phyloP scores from a whole-genome alignment of 805 yeast species.

The Ogataea degrootiae region DNA sequence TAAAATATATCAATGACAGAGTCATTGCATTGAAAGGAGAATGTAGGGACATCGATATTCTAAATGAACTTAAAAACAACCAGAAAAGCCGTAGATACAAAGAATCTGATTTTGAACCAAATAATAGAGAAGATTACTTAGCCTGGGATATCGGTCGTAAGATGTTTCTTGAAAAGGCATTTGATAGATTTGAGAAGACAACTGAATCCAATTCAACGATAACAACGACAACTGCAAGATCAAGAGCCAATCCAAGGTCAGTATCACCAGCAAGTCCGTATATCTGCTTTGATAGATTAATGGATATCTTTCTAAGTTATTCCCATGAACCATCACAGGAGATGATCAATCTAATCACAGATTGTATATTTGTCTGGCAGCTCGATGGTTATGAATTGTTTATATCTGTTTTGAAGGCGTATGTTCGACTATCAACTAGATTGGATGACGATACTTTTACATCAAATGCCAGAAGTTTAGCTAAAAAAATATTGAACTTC shows the following conservation, averaged over 20 bases:
- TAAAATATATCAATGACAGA: constrained; percentile 8
- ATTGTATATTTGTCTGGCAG: constrained; percentile 21
- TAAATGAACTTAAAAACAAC: constrained; percentile 9
- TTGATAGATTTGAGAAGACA: constrained; percentile 7
- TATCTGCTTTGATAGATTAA: constrained; percentile 7
- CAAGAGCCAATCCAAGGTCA: constrained; percentile 1
- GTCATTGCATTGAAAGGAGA: constrained; percentile 14
- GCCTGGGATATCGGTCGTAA: constrained; percentile 16
- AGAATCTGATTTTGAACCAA: constrained; percentile 8
- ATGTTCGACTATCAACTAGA: background rate
- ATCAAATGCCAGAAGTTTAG: constrained; percentile 6
- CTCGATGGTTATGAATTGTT: constrained; percentile 19
- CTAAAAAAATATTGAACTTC: constrained; percentile 9
- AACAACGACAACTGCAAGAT: constrained; percentile 1
- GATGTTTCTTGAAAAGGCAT: constrained; percentile 7
- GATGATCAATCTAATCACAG: constrained; percentile 9
- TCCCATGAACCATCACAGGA: constrained; percentile 1
- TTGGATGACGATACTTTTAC: background rate
- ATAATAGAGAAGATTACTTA: constrained; percentile 1
- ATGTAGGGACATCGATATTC: constrained; percentile 13
- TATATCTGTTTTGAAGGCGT: constrained; percentile 10
- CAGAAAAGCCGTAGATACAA: constrained; percentile 4
- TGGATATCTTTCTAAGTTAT: constrained; percentile 6
- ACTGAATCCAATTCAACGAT: background rate
- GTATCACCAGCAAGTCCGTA: constrained; percentile 14